phyloP scores from a whole-genome alignment of 768 basidiomycete genomes.

The Auriscalpium orientale region DNA sequence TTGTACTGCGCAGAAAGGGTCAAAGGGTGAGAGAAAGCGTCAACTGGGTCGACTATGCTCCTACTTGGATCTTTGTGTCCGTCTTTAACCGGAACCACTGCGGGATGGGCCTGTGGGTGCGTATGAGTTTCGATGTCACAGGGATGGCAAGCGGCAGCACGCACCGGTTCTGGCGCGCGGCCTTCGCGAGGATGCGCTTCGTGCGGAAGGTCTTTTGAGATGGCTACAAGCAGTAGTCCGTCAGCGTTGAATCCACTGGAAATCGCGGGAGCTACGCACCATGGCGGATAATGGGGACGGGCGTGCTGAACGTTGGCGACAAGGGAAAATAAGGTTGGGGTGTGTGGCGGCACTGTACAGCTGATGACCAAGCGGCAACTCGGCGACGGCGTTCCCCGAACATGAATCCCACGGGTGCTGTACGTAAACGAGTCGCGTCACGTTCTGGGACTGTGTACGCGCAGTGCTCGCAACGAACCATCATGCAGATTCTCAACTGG shows the following conservation, averaged over 20 bases:
- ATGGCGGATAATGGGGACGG: background rate
- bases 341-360: conserved; percentile 1
- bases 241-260: background rate
- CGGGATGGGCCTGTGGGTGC: conserved; percentile 72
- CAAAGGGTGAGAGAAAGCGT: background rate
- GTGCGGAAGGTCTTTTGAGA: conserved; percentile 98
- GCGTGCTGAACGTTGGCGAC: background rate
- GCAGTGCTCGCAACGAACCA: conserved; percentile 1
- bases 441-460: background rate
- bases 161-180: conserved; percentile 89
- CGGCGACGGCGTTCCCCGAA: background rate
- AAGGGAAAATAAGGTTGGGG: conserved; percentile 6
- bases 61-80: conserved; percentile 89
- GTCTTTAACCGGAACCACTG: conserved; percentile 99
- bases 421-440: background rate
- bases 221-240: conserved; percentile 52
- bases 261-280: background rate
- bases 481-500: conserved; percentile 47
- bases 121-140: background rate
- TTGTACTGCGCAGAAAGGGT: conserved; percentile 52
- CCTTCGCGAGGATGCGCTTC: conserved; percentile 97
- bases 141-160: background rate
- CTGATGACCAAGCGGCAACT: background rate
- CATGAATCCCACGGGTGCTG: background rate
- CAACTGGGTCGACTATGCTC: background rate